Evolutionary conservation across 2,329 filamentous ascomycete species (phyloP), one percentile per base, ranked within the genome.

Genomic region (Claviceps purpurea): DNA sequence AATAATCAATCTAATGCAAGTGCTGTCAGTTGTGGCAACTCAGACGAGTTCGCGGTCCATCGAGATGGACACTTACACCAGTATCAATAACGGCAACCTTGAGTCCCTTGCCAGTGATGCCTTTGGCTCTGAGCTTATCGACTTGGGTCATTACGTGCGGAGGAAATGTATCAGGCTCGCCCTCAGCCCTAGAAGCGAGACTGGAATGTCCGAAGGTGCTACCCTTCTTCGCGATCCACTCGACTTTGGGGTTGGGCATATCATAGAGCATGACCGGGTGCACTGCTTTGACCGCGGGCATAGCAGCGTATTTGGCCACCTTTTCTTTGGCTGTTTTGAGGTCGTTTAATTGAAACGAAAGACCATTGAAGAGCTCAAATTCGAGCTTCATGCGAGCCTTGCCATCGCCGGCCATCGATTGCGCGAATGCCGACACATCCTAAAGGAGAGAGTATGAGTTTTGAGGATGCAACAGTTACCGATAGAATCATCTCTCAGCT

Each of bases 81-180:
- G 70, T 76, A 59, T 79, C 77, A 30, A 80, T 67, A 13, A 80
- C 65, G 43, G 66, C 77, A 60, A 80, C 65, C 56, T 73, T 76
- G 64, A 78, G 66, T 16, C 75, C 76, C 57, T 71, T 70, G 40
- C 77, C 77, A 0, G 68, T 73, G 51, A 73, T 56, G 1, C 74
- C 75, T 53, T 72, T 62, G 13, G 69, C 70, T 38, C 68, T 69
- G 40, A 80, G 66, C 68, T 73, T 71, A 60, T 77, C 72, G 18
- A 80, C 71, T 62, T 79, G 76, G 2, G 75, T 78, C 74, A 78
- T 77, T 55, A 75, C 59, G 50, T 80, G 77, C 1, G 76, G 70
- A n/a, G 70, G 65, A 54, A 73, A 75, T 0, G 62, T 68, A 53
- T 75, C 71, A 0, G 20, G 47, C 8, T 41, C 30, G 4, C 55